Percentiles rank a stretch among this genome's conserved stretches.
Evolutionary conservation across 139 green algal genomes (phyloP).

Genomic region (Auxenochlorella pyrenoidosa): DNA sequence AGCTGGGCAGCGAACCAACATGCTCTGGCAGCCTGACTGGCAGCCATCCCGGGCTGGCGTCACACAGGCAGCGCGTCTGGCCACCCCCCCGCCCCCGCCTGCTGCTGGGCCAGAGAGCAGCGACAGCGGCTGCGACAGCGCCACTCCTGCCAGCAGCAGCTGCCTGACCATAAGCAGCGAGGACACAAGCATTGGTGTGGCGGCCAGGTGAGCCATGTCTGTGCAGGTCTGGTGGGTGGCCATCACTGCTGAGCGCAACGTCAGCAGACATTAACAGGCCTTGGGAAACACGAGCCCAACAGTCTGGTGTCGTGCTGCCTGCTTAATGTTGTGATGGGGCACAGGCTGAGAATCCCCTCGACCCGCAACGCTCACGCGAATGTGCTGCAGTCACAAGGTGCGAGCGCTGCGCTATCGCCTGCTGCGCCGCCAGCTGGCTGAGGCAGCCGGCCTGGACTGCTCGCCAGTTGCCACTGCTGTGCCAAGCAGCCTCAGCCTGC

Average conservation of each 20-base stretch:
- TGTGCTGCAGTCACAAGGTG: slow-evolving; percentile 4
- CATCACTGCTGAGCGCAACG: no score
- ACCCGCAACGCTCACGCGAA: not conserved
- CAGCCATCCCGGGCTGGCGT: no score
- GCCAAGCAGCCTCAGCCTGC: no score
- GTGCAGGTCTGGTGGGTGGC: not conserved
- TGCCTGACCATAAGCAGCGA: not conserved
- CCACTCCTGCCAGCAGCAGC: not conserved
- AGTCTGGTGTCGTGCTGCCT: not conserved
- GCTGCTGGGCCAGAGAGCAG: not conserved
- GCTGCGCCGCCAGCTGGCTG: slow-evolving; percentile 26
- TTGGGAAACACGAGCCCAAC: not conserved
- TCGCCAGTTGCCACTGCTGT: no score
- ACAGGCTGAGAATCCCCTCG: not conserved
- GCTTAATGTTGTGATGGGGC: not conserved
- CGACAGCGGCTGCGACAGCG: not conserved
- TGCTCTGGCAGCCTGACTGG: not conserved
- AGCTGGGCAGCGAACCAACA: not conserved
- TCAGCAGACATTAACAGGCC: no score
- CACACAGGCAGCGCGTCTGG: not conserved
- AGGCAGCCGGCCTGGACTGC: not conserved
- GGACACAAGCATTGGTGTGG: slow-evolving; percentile 8
- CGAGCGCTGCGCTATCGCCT: slow-evolving; percentile 30
- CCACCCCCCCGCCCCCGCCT: not conserved
- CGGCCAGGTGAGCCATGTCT: slow-evolving; percentile 2